Evolutionary conservation across 768 basidiomycete genomes (phyloP).

Genomic region (Boletus pseudo-olivaceus): DNA sequence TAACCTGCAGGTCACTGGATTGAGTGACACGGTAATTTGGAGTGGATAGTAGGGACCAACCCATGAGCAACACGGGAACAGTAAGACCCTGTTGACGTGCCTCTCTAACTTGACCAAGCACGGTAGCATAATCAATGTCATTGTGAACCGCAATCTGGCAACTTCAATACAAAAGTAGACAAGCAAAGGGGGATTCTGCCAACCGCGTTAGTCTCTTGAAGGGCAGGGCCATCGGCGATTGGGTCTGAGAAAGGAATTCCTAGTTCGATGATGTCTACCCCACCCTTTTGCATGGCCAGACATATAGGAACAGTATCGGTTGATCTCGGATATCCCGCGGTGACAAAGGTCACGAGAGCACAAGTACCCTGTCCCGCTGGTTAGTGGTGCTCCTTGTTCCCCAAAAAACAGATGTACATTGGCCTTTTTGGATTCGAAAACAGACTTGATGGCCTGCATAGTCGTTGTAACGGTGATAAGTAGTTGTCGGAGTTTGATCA

Average conservation of each 20-base stretch:
- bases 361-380: conserved; percentile 34
- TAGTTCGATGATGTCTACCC: conserved; percentile 92
- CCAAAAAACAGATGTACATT: conserved; percentile 6
- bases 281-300: conserved; percentile 91
- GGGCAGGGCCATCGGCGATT: conserved; percentile 90
- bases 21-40: neutral
- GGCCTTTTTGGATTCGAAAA: conserved; percentile 26
- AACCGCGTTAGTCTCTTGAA: conserved; percentile 90
- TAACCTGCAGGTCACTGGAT: conserved; percentile 58
- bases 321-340: conserved; percentile 83
- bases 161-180: neutral
- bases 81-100: conserved; percentile 82
- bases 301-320: conserved; percentile 83
- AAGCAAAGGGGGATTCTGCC: neutral
- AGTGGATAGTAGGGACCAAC: conserved; percentile 6
- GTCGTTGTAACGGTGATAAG: neutral
- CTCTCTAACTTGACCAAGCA: conserved; percentile 70
- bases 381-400: conserved; percentile 1
- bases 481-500: conserved; percentile 3
- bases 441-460: conserved; percentile 29
- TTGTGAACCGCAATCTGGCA: conserved; percentile 82
- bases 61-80: conserved; percentile 62
- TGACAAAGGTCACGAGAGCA: conserved; percentile 84
- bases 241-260: conserved; percentile 83
- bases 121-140: conserved; percentile 69